Evolutionary conservation across 805 yeast genomes (phyloP), one percentile per base, ranked within the genome.

Genomic region (Kluyveromyces nonfermentans): DNA sequence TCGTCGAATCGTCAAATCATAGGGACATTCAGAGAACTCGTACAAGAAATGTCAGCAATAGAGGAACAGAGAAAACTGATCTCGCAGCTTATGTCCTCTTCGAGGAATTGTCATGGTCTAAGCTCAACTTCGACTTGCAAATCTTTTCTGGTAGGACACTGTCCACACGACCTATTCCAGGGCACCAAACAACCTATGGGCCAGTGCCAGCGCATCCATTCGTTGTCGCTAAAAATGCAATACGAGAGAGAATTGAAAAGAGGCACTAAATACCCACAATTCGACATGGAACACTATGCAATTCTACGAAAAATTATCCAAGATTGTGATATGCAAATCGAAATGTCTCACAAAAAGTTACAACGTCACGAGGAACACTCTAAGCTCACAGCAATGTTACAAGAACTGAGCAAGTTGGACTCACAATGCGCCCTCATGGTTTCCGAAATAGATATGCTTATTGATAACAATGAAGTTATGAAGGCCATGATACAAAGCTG

Each of bases 131-230:
- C 77, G 36, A 79, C 87, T 6, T 89, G 97, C 63, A 84, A 83
- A 58, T 70, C 84, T 16, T 89, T 80, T 58, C 61, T 89, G n/a
- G 85, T 86, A 14, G 96, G 93, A 0, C 74, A 76, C 7, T 89
- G 97, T 53, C 90, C 95, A 0, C 81, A 84, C 59, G 96, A 88
- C 50, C 60, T 88, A 38, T 85, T 89, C 56, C 72, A 72, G 10
- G 85, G 86, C 6, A 85, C 96, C 10, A 88, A 87, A 59, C 83
- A 82, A 56, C 85, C 83, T 56, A 63, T 85, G 49, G 96, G 96
- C 1, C 72, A 72, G 46, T 89, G 97, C 58, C 85, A 86, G 0
- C 74, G 73, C 51, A 63, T 81, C 16, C 97, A 89, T 60, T 59
- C 79, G 30, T 86, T 85, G 51, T 82, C 83, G 50, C 79, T 80